Base-by-base conservation (phyloP, 2,329 filamentous ascomycete species). In the Botrytis hyacinthi region DNA sequence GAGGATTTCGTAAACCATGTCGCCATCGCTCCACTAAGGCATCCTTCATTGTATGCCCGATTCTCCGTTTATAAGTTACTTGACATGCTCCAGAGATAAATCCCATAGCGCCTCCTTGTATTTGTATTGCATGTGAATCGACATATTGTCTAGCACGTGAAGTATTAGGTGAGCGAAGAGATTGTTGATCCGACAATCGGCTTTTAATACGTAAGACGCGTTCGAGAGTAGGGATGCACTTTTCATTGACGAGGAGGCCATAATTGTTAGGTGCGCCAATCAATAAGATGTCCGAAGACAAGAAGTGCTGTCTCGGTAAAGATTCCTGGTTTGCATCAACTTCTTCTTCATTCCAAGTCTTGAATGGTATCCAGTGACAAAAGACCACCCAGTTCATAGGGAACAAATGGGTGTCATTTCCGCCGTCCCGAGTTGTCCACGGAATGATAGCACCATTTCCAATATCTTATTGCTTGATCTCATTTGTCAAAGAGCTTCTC, bases 381-480 rank as follows among this genome's bases (percentile, higher is more conserved):
- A 65, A 71, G 9, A 71, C 37, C 16, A 65, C 46, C 26, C 44
- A 62, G 29, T 18, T 44, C 5, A 16, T 18, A 32, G 22, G 32
- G 10, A 7, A 5, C 7, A 22, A 12, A n/a, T 35, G 4, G 8
- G 6, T 12, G 32, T 42, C 35, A 32, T 22, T 7, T 5, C 0
- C 16, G 6, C 12, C 20, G 42, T 37, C 29, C 20, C 12, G 29
- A 32, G 37, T 26, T 62, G 59, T 54, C 73, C 73, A 77, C 12
- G 75, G 75, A 29, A 77, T 37, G 42, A 77, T 73, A 3, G 68
- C 63, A 22, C 75, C 73, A 73, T 77, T 75, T 4, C 76, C 76
- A 35, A 77, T 74, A 60, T 75, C 63, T 37, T 73, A 75, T 40
- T 74, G 72, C n/a, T 74, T 57, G 26, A 76, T 76, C 26, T 57